Evolutionary conservation across 371 early-diverging fungal species (phyloP), one percentile per base, ranked within the genome.

Genomic region (Coemansia sp.): DNA sequence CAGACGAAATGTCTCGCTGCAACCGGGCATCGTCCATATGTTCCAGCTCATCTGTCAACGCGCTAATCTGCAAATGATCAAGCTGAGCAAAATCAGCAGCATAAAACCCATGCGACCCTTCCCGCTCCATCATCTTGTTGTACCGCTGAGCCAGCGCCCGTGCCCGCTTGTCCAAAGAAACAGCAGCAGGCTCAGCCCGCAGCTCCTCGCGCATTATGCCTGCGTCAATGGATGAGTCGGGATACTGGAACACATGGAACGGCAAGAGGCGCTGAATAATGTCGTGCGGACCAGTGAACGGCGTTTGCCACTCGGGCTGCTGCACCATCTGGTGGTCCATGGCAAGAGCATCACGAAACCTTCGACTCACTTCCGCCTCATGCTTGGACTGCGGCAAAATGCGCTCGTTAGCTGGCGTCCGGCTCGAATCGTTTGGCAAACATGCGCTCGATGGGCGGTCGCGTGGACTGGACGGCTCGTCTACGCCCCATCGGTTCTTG

Each of bases 221-320:
- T 2, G 82, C 71, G 39, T 88, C 85, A n/a, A 90, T 62, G 56
- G 85, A 87, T 23, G 73, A 68, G 13, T 85, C 81, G 1, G 88
- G 89, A 65, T 88, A 87, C 71, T 90, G 90, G 58, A 82, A 90
- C 32, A 91, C 82, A 61, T 91, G 90, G 69, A 84, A 91, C 6
- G 91, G 91, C 40, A 91, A 71, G 17, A 91, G 70, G 29, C 91
- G 83, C 61, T 84, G 73, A 40, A 90, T 80, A 1, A 83, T 87
- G 73, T 91, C 90, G 49, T 84, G 71, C 8, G 85, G 57, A 1
- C 86, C 88, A 1, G 58, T 55, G 57, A 90, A 91, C 2, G 89
- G 88, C 28, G 85, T 84, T 32, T 75, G 69, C 59, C 85, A 85
- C 58, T 89, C 85, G 1, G 85, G 84, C 11, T 65, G 62, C 4